These are phyloP conservation scores for Rosa rugosa DNA, from an alignment of 306 rosid species.

Conservation along the genomic window DNA sequence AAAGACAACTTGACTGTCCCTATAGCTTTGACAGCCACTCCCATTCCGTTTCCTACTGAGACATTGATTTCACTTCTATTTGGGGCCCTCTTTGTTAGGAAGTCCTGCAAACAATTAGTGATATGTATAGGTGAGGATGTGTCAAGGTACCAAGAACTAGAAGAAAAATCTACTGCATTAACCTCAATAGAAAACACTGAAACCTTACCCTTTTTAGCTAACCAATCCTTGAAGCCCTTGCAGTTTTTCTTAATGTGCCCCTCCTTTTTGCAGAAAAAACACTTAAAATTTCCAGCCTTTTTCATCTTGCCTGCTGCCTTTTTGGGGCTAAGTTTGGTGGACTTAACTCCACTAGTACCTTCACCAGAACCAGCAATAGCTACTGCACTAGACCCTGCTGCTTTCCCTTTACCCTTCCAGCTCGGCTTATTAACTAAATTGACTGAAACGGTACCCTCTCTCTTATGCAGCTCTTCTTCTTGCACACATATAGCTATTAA, in stretches of 20 bases:
- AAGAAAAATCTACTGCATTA: too few species aligned
- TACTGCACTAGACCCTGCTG: neutral
- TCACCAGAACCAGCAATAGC: neutral
- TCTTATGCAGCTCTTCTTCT: neutral
- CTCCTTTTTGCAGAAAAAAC: neutral
- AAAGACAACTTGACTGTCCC: too few species aligned
- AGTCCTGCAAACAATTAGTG: too few species aligned
- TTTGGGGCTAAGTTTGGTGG: neutral
- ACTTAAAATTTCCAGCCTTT: neutral
- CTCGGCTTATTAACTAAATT: too few species aligned
- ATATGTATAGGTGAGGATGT: too few species aligned
- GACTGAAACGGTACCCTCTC: neutral
- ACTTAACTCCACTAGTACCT: neutral
- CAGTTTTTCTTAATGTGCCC: neutral
- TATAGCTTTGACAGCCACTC: too few species aligned
- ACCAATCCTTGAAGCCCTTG: neutral
- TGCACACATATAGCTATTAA: neutral
- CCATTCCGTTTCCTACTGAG: too few species aligned
- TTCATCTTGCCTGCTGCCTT: too few species aligned
- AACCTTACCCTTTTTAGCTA: neutral
- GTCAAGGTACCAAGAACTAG: too few species aligned
- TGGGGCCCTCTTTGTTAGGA: too few species aligned
- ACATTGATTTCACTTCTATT: too few species aligned
- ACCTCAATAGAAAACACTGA: too few species aligned
- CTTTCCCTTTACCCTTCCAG: neutral